A percentile compares a stretch with the other conserved stretches of the same genome.
These are phyloP conservation scores for Torulaspora gathmanii DNA, from an alignment of 805 yeast genomes.

Conservation along the genomic window DNA sequence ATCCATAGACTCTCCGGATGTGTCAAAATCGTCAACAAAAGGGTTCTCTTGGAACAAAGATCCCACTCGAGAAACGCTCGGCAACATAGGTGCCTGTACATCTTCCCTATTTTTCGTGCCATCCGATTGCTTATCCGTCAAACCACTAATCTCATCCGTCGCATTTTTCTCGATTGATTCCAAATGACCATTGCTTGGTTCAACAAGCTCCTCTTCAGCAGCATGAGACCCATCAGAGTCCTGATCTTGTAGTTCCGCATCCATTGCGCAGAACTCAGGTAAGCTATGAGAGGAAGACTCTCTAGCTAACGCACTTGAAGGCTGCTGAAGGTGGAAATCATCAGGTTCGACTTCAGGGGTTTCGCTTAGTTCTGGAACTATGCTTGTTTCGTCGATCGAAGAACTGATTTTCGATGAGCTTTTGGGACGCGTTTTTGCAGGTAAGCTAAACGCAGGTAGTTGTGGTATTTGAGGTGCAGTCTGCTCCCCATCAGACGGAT, in stretches of 20 bases:
- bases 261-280: neutral
- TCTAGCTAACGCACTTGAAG: neutral
- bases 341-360: neutral
- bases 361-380: neutral
- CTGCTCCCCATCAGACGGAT: neutral
- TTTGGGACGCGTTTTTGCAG: neutral
- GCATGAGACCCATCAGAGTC: neutral
- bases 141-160: neutral
- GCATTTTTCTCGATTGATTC: neutral
- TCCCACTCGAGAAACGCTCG: slow-evolving; percentile 18
- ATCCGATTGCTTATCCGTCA: neutral
- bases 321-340: neutral
- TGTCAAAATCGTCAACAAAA: slow-evolving; percentile 24
- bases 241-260: neutral
- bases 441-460: neutral
- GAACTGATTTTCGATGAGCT: neutral
- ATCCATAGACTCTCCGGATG: slow-evolving; percentile 26
- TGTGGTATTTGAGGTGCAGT: slow-evolving; percentile 7
- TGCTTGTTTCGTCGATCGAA: too few relatives aligned
- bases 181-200: neutral
- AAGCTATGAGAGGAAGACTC: neutral
- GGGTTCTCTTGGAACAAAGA: slow-evolving; percentile 28
- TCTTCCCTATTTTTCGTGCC: neutral
- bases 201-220: too few relatives aligned
- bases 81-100: slow-evolving; percentile 6